Percentiles rank a stretch among this genome's conserved stretches.
Conservation (phyloP, 306 rosid species). For the Elaeagnus macrophylla region DNA sequence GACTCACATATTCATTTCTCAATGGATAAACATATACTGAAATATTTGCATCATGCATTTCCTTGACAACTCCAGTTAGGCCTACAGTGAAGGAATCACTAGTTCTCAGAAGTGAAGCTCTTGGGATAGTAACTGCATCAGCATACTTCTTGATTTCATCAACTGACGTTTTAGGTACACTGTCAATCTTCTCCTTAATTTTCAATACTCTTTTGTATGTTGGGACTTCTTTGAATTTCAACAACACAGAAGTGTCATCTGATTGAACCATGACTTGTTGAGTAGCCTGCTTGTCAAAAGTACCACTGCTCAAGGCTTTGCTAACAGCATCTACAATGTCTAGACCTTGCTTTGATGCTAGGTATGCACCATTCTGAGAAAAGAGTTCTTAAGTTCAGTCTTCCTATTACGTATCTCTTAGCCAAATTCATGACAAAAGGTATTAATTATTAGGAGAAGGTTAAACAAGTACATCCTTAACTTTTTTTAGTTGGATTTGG, state of each 20-base stretch:
- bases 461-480: too few relatives aligned
- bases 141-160: slow-evolving; percentile 68
- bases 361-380: slow-evolving; percentile 67
- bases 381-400: not conserved
- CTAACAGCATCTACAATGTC: slow-evolving; percentile 54
- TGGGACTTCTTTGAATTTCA: slow-evolving; percentile 43
- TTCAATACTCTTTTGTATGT: slow-evolving; percentile 43
- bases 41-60: slow-evolving; percentile 50
- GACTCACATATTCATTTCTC: slow-evolving; percentile 52
- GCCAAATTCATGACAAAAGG: not conserved
- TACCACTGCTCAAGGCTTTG: slow-evolving; percentile 52
- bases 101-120: slow-evolving; percentile 13
- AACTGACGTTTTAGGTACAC: slow-evolving; percentile 32
- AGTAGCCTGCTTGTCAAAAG: slow-evolving; percentile 56
- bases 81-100: slow-evolving; percentile 18
- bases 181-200: slow-evolving; percentile 21
- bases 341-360: slow-evolving; percentile 66
- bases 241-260: slow-evolving; percentile 74
- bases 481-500: too few relatives aligned
- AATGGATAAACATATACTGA: slow-evolving; percentile 37
- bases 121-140: slow-evolving; percentile 41
- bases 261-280: slow-evolving; percentile 66
- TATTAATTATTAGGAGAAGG: too few relatives aligned
- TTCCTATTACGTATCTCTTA: not conserved
- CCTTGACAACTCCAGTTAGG: slow-evolving; percentile 35